phyloP scores from a whole-genome alignment of 176 grass and related monocot species.

The Paspalum notatum region DNA sequence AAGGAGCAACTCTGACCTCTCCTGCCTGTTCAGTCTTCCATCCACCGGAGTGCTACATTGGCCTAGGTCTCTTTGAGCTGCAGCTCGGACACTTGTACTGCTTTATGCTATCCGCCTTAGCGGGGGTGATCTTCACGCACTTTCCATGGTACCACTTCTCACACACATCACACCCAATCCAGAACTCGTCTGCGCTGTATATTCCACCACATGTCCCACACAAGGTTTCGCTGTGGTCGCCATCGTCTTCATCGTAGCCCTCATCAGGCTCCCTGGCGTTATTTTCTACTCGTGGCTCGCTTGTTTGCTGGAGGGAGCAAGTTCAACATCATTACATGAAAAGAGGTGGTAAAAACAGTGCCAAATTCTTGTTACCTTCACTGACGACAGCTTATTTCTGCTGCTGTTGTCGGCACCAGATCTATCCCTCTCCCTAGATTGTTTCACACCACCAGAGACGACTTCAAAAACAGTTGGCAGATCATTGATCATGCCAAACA shows the following conservation, averaged over 20 bases:
- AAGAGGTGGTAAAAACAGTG: not conserved
- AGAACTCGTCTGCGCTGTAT: constrained; percentile 86
- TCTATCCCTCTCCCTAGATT: constrained; percentile 68
- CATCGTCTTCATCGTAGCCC: constrained; percentile 79
- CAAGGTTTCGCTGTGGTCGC: constrained; percentile 88
- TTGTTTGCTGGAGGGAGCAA: constrained; percentile 59
- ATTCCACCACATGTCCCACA: constrained; percentile 85
- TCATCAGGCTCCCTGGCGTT: constrained; percentile 61
- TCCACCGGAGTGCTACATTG: constrained; percentile 27
- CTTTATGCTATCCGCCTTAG: constrained; percentile 95
- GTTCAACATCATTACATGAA: not conserved
- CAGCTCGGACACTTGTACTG: constrained; percentile 98
- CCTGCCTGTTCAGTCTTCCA: constrained; percentile 34
- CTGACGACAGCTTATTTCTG: constrained; percentile 65
- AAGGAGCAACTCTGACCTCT: constrained; percentile 21
- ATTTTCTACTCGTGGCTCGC: constrained; percentile 58
- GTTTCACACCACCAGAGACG: constrained; percentile 55
- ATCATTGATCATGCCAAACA: constrained; percentile 95
- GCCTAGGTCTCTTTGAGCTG: constrained; percentile 82
- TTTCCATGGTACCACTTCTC: constrained; percentile 98
- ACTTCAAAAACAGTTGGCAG: constrained; percentile 90
- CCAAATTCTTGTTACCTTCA: constrained; percentile 57
- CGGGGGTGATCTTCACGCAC: constrained; percentile 96
- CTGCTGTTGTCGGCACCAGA: constrained; percentile 65
- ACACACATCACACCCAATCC: constrained; percentile 93